Percentiles rank a stretch among this genome's conserved stretches.
These are phyloP conservation scores for Scenedesmus sp. DNA, from an alignment of 163 green algal species.

Conservation along the genomic window DNA sequence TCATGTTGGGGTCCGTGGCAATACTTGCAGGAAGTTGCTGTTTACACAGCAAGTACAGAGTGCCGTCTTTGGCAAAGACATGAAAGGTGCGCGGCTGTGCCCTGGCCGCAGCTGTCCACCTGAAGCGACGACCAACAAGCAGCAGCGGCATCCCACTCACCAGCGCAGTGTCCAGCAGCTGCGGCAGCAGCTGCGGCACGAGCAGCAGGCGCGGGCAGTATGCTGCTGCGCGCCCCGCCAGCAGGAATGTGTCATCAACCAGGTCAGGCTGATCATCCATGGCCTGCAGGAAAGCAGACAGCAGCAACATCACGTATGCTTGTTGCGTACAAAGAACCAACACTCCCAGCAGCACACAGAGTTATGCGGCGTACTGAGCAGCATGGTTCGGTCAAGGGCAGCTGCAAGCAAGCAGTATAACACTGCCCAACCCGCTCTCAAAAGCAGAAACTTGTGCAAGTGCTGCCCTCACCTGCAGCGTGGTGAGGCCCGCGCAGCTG, in stretches of 20 bases:
- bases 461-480: not conserved
- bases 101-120: not conserved
- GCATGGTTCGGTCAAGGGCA: too few relatives aligned
- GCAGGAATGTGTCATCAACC: conserved; percentile 89
- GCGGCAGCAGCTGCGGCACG: conserved; percentile 57
- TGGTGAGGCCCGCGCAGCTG: not conserved
- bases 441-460: not conserved
- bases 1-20: not conserved
- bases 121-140: conserved; percentile 6
- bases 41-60: too few relatives aligned
- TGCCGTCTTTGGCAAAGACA: too few relatives aligned
- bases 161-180: conserved; percentile 57
- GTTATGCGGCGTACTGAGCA: too few relatives aligned
- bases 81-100: not conserved
- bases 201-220: conserved; percentile 81
- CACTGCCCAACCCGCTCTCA: not conserved
- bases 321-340: not conserved
- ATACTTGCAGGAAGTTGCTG: too few relatives aligned
- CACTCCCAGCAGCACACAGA: too few relatives aligned
- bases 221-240: conserved; percentile 71
- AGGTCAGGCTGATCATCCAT: conserved; percentile 74
- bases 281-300: not conserved
- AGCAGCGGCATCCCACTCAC: conserved; percentile 49
- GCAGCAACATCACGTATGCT: not conserved
- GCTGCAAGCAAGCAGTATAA: not conserved